A percentile compares a stretch with the other conserved stretches of the same genome.
Evolutionary conservation across 2,329 filamentous ascomycete species (phyloP).

Genomic region (Gremmenia infestans): DNA sequence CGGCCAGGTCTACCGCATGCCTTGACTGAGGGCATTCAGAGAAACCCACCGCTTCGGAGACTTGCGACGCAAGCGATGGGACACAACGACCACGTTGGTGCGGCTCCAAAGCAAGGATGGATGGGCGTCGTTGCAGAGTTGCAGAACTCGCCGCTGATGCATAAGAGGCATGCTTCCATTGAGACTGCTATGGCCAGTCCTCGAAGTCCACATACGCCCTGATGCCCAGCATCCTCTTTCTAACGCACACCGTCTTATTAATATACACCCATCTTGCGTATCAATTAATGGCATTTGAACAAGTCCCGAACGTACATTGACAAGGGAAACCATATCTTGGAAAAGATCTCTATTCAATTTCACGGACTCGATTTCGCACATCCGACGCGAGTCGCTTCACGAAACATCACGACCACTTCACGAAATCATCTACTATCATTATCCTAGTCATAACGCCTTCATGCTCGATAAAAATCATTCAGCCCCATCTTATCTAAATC

Average conservation of each 20-base stretch:
- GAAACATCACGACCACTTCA: not conserved
- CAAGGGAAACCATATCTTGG: too few species aligned
- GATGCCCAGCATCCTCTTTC: not conserved
- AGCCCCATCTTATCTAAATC: not conserved
- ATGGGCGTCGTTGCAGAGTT: conserved; percentile 59
- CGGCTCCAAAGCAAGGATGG: conserved; percentile 52
- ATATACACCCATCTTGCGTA: too few species aligned
- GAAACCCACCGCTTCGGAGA: conserved; percentile 42
- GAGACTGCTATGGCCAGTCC: conserved; percentile 48
- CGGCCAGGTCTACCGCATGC: conserved; percentile 23
- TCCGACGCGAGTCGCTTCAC: not conserved
- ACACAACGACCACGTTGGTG: conserved; percentile 44
- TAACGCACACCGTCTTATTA: too few species aligned
- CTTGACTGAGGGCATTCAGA: conserved; percentile 25
- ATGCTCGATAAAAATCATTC: not conserved
- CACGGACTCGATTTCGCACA: not conserved
- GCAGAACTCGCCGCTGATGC: conserved; percentile 55
- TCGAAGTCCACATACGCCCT: not conserved
- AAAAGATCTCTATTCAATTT: not conserved
- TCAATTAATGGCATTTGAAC: too few species aligned
- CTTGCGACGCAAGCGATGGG: conserved; percentile 51
- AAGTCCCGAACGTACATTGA: too few species aligned
- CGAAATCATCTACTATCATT: not conserved
- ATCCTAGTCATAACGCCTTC: not conserved
- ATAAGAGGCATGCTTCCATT: conserved; percentile 57